phyloP scores from a whole-genome alignment of 2,329 filamentous ascomycete species.

The Dendryphion nanum region DNA sequence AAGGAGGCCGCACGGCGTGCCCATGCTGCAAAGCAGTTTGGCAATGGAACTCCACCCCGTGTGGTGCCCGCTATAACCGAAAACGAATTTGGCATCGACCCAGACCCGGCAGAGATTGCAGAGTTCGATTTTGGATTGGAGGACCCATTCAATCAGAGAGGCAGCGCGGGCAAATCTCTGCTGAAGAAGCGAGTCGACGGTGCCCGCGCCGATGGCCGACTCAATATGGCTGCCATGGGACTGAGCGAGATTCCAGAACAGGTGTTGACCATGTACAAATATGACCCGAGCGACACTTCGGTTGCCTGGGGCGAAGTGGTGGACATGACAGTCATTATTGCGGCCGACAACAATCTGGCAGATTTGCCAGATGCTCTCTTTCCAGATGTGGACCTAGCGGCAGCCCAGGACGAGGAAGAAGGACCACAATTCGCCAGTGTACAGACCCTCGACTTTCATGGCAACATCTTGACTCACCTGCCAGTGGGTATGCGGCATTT shows the following conservation, averaged over 20 bases:
- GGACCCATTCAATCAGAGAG: constrained; percentile 69
- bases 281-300: constrained; percentile 60
- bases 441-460: constrained; percentile 80
- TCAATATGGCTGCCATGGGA: constrained; percentile 85
- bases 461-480: constrained; percentile 71
- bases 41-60: constrained; percentile 28
- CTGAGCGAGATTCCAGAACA: constrained; percentile 77
- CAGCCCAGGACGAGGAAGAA: constrained; percentile 59
- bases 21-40: constrained; percentile 17
- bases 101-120: constrained; percentile 30
- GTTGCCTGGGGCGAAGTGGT: constrained; percentile 88
- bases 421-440: constrained; percentile 79
- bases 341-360: constrained; percentile 86
- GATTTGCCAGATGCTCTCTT: constrained; percentile 72
- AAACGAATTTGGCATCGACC: constrained; percentile 23
- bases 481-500: constrained; percentile 75
- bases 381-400: constrained; percentile 62
- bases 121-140: constrained; percentile 60
- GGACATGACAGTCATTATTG: constrained; percentile 79
- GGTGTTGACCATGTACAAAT: constrained; percentile 87
- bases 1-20: constrained; percentile 65
- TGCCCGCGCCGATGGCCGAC: constrained; percentile 72
- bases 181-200: constrained; percentile 69
- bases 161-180: constrained; percentile 63
- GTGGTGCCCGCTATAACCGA: constrained; percentile 16